These are phyloP conservation scores for Agaricus subrufescens DNA, from an alignment of 768 basidiomycete genomes.

Conservation along the genomic window DNA sequence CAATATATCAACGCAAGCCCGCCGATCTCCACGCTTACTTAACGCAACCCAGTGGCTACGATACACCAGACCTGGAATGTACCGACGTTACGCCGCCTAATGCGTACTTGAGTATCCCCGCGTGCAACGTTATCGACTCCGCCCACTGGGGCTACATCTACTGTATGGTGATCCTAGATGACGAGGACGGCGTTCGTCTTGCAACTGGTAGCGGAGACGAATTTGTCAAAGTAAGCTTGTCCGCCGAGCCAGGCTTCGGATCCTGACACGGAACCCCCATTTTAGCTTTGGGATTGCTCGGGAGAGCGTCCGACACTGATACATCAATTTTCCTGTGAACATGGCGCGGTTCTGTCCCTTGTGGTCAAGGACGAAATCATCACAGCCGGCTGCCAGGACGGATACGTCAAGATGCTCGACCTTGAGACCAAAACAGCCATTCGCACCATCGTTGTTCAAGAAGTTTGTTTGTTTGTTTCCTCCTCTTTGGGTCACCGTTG, in stretches of 20 bases:
- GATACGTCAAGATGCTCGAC: slow-evolving; percentile 88
- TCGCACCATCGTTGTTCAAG: slow-evolving; percentile 81
- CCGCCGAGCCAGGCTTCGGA: background rate
- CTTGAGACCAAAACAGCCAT: slow-evolving; percentile 86
- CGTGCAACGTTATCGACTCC: slow-evolving; percentile 72
- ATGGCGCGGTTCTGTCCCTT: slow-evolving; percentile 83
- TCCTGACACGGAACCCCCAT: background rate
- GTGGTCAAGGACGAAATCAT: slow-evolving; percentile 72
- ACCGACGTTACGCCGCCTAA: slow-evolving; percentile 23
- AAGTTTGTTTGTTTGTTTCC: slow-evolving; percentile 35
- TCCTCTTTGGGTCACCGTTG: background rate
- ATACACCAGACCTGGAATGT: slow-evolving; percentile 27
- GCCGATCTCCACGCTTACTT: slow-evolving; percentile 62
- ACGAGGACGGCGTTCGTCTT: slow-evolving; percentile 37
- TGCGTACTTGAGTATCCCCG: slow-evolving; percentile 51
- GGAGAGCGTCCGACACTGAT: slow-evolving; percentile 37
- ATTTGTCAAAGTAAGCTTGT: slow-evolving; percentile 65
- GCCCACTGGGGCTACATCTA: slow-evolving; percentile 96
- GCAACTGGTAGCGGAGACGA: slow-evolving; percentile 91
- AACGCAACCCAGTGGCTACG: slow-evolving; percentile 20
- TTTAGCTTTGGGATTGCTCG: slow-evolving; percentile 65
- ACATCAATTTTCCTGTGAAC: slow-evolving; percentile 66
- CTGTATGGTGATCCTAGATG: slow-evolving; percentile 51
- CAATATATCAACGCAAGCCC: slow-evolving; percentile 60
- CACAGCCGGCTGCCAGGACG: slow-evolving; percentile 93